A percentile compares a stretch with the other conserved stretches of the same genome.
Conservation (phyloP, 148 eudicot genomes). For the Fagopyrum homotropicum region DNA sequence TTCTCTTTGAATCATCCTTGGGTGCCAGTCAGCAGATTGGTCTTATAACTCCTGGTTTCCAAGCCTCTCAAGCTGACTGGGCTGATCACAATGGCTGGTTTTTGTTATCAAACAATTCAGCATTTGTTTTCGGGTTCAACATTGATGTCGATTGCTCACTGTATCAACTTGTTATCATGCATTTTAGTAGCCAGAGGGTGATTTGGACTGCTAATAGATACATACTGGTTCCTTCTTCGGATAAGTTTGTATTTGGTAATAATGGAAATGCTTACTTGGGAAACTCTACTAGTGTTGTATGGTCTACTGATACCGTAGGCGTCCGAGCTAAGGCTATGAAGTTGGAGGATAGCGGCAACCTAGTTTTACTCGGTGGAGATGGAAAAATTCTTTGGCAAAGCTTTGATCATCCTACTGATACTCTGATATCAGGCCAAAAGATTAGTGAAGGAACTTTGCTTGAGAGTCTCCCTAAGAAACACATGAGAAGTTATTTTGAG, state of each 20-base stretch:
- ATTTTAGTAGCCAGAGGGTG: slow-evolving; percentile 35
- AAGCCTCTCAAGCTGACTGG: slow-evolving; percentile 60
- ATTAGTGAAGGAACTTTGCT: slow-evolving; percentile 62
- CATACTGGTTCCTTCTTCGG: slow-evolving; percentile 47
- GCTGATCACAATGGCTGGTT: slow-evolving; percentile 67
- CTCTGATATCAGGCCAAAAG: slow-evolving; percentile 61
- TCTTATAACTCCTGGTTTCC: slow-evolving; percentile 37
- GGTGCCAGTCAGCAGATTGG: slow-evolving; percentile 54
- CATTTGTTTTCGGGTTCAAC: slow-evolving; percentile 65
- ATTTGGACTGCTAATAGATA: slow-evolving; percentile 83
- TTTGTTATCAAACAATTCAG: slow-evolving; percentile 56
- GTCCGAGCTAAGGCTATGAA: slow-evolving; percentile 54
- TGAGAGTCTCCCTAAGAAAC: slow-evolving; percentile 36
- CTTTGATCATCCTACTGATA: slow-evolving; percentile 73
- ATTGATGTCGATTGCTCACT: slow-evolving; percentile 51
- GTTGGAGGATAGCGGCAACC: slow-evolving; percentile 61
- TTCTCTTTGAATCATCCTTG: slow-evolving; percentile 22
- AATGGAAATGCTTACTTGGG: slow-evolving; percentile 49
- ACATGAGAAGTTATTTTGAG: slow-evolving; percentile 62
- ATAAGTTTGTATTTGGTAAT: slow-evolving; percentile 47
- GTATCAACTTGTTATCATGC: slow-evolving; percentile 52
- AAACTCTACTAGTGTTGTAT: slow-evolving; percentile 39
- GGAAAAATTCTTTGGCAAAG: slow-evolving; percentile 58
- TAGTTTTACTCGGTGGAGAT: slow-evolving; percentile 55
- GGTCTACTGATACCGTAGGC: slow-evolving; percentile 56